Conservation (phyloP, 2,329 filamentous ascomycete genomes). For the Aspergillus japonicus region DNA sequence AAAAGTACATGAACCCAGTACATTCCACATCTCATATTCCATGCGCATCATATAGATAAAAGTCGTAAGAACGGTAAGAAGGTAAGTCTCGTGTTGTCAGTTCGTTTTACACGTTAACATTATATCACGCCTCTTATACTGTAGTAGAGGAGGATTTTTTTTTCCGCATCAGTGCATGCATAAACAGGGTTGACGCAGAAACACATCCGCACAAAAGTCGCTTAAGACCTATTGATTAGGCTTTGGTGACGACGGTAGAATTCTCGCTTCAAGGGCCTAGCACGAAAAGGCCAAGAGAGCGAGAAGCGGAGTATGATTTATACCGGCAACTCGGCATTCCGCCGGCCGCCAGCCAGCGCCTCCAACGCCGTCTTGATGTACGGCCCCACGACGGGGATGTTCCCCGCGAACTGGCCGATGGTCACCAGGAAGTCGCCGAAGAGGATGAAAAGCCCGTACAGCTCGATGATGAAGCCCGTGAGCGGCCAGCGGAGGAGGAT, state of each 20-base stretch:
- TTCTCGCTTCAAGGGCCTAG: too few relatives aligned
- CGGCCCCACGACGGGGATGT: slow-evolving; percentile 79
- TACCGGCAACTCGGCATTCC: slow-evolving; percentile 67
- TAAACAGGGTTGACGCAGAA: too few relatives aligned
- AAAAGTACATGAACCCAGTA: not conserved
- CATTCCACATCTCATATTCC: not conserved
- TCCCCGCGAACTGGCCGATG: slow-evolving; percentile 81
- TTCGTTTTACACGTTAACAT: not conserved
- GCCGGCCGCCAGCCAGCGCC: slow-evolving; percentile 64
- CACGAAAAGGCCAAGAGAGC: too few relatives aligned
- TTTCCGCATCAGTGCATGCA: too few relatives aligned
- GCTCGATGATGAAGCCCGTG: slow-evolving; percentile 83
- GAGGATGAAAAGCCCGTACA: slow-evolving; percentile 88
- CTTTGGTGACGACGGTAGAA: too few relatives aligned
- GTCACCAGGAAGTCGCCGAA: slow-evolving; percentile 97
- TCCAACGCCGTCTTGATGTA: slow-evolving; percentile 77
- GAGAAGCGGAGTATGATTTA: slow-evolving; percentile 7
- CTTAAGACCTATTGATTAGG: too few relatives aligned
- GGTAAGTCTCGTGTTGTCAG: not conserved
- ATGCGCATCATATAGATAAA: not conserved
- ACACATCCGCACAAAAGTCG: too few relatives aligned
- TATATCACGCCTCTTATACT: not conserved
- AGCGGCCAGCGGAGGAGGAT: slow-evolving; percentile 91
- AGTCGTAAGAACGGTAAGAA: not conserved
- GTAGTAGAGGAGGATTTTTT: too few relatives aligned